These are phyloP conservation scores for Amanita fuliginea DNA, from an alignment of 768 basidiomycete genomes.

Conservation along the genomic window DNA sequence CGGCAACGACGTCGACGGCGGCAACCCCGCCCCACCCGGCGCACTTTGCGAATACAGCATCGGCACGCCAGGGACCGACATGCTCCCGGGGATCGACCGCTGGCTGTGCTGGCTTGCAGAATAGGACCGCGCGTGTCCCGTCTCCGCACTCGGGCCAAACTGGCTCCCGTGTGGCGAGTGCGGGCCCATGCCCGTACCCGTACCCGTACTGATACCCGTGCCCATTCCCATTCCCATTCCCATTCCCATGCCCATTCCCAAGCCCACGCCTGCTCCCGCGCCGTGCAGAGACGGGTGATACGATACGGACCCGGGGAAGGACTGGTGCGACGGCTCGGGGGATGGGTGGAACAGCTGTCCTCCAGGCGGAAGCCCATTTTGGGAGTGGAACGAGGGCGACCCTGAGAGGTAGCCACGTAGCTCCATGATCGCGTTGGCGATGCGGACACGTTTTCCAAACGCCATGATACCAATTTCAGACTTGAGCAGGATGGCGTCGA, in stretches of 20 bases:
- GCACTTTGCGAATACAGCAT: neutral
- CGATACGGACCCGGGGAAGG: conserved; percentile 24
- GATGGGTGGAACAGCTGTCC: conserved; percentile 16
- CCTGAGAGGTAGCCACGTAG: conserved; percentile 55
- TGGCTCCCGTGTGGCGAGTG: neutral
- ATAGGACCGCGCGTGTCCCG: neutral
- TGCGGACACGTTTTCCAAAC: conserved; percentile 89
- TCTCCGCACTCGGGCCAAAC: neutral
- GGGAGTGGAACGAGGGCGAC: conserved; percentile 19
- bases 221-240: too few species aligned
- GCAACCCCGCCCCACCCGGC: neutral
- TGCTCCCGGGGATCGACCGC: neutral
- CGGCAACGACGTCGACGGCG: neutral
- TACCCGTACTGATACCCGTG: neutral
- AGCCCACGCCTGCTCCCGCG: neutral
- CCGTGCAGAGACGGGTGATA: conserved; percentile 1
- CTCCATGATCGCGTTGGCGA: conserved; percentile 87
- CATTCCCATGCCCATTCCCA: neutral
- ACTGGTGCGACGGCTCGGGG: conserved; percentile 33
- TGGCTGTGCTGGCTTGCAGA: conserved; percentile 1
- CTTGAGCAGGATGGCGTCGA: conserved; percentile 87
- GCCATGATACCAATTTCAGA: conserved; percentile 86
- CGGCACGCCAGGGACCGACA: neutral
- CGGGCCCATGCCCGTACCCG: neutral
- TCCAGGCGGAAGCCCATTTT: conserved; percentile 23